phyloP scores from a whole-genome alignment of 768 basidiomycete species.

The Boletus patriciae region DNA sequence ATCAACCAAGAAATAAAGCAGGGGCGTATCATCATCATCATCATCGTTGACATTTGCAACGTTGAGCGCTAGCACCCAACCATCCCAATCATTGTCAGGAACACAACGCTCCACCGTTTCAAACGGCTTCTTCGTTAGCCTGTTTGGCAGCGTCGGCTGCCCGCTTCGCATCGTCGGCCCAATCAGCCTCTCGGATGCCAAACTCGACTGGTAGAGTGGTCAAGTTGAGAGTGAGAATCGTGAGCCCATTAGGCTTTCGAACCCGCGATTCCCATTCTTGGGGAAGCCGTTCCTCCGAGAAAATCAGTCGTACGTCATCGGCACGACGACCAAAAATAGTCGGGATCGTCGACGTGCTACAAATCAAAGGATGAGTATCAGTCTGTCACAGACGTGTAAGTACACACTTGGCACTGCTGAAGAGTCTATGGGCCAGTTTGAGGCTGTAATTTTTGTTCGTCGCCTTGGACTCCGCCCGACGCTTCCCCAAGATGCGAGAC shows the following conservation, averaged over 20 bases:
- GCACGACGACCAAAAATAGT: slow-evolving; percentile 64
- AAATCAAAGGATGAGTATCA: neutral
- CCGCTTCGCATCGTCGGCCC: neutral
- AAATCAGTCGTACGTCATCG: slow-evolving; percentile 49
- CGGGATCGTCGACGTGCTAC: slow-evolving; percentile 61
- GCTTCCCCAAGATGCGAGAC: slow-evolving; percentile 54
- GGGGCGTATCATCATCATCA: no score
- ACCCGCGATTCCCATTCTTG: slow-evolving; percentile 69
- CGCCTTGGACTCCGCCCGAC: slow-evolving; percentile 54
- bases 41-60: no score
- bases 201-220: neutral
- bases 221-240: slow-evolving; percentile 53
- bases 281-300: slow-evolving; percentile 67
- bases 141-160: neutral
- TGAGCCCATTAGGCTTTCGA: slow-evolving; percentile 54
- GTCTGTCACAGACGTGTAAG: neutral
- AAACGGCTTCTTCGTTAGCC: neutral
- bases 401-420: slow-evolving; percentile 62
- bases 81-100: neutral
- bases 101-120: neutral
- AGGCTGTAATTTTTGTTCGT: slow-evolving; percentile 58
- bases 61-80: neutral
- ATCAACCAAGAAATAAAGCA: no score
- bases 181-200: slow-evolving; percentile 17
- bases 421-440: slow-evolving; percentile 51